Conservation (phyloP, 495 filamentous ascomycete species). For the Geopyxis carbonaria region DNA sequence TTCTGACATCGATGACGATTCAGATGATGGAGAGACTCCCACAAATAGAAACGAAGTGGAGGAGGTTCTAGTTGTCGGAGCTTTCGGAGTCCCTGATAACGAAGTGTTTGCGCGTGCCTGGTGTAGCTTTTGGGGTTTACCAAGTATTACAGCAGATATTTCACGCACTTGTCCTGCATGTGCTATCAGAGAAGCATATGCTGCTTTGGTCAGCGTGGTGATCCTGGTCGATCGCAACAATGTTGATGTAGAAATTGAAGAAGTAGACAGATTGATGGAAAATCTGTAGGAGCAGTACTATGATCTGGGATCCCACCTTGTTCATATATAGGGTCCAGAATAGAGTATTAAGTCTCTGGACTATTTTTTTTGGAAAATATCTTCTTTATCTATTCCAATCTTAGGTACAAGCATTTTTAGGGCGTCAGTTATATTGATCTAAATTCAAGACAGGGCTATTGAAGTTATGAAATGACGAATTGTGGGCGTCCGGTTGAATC, state of each 20-base stretch:
- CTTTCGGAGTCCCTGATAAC: conserved; percentile 51
- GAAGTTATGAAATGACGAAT: too few species aligned
- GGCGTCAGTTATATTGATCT: too few species aligned
- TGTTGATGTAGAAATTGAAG: conserved; percentile 27
- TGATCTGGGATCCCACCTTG: too few species aligned
- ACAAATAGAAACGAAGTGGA: conserved; percentile 30
- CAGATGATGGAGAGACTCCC: conserved; percentile 4
- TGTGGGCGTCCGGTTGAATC: too few species aligned
- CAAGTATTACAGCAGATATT: conserved; percentile 47
- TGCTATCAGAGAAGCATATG: conserved; percentile 53
- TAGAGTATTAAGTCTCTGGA: too few species aligned
- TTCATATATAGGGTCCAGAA: too few species aligned
- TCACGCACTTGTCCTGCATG: conserved; percentile 54
- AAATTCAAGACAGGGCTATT: too few species aligned
- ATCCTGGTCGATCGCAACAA: conserved; percentile 41
- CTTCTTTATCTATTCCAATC: too few species aligned
- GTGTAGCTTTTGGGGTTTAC: conserved; percentile 53
- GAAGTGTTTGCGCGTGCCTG: conserved; percentile 58
- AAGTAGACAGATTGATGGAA: conserved; percentile 26
- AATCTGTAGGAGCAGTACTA: too few species aligned
- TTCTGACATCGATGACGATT: conserved; percentile 9
- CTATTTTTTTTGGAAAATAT: too few species aligned
- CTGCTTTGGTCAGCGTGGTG: conserved; percentile 49
- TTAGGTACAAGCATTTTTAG: too few species aligned
- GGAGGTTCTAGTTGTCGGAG: conserved; percentile 49